Evolutionary conservation across 2,329 filamentous ascomycete species (phyloP).

Genomic region (Decorospora gaudefroyi): DNA sequence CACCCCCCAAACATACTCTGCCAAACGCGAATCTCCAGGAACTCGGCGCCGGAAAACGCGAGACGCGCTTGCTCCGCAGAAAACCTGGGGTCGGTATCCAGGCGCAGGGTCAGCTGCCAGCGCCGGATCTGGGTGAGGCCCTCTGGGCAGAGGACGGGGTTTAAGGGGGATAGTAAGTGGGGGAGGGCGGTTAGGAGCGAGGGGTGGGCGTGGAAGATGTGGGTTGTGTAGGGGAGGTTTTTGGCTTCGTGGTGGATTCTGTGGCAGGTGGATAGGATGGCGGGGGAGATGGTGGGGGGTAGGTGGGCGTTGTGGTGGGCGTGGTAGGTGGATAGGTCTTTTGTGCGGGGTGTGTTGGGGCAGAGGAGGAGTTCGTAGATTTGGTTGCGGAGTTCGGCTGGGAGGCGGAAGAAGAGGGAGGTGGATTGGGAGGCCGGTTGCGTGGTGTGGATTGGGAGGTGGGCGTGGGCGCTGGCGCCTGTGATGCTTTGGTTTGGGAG

Average conservation of each 20-base stretch:
- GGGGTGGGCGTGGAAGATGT: conserved; percentile 57
- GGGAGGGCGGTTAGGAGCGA: conserved; percentile 53
- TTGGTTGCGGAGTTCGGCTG: conserved; percentile 65
- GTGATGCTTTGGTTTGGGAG: too few relatives aligned
- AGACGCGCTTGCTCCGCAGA: conserved; percentile 44
- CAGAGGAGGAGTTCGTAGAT: conserved; percentile 55
- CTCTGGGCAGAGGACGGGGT: conserved; percentile 44
- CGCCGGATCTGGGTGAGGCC: conserved; percentile 47
- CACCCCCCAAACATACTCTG: conserved; percentile 48
- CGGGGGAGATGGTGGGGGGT: conserved; percentile 40
- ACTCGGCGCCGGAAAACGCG: conserved; percentile 54
- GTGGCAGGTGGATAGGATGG: conserved; percentile 50
- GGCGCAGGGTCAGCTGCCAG: conserved; percentile 54
- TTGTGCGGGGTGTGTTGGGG: conserved; percentile 19
- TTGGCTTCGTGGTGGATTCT: conserved; percentile 50
- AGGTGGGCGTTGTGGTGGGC: conserved; percentile 10
- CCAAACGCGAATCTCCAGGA: conserved; percentile 57
- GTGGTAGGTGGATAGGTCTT: conserved; percentile 8
- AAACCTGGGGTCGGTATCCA: conserved; percentile 58
- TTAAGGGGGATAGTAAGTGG: conserved; percentile 45
- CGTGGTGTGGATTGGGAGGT: not conserved
- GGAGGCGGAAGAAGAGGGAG: conserved; percentile 52
- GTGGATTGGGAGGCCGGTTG: conserved; percentile 16
- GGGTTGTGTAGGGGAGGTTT: conserved; percentile 55
- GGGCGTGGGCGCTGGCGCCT: too few relatives aligned